These are phyloP conservation scores for Alopecurus myosuroides DNA, from an alignment of 176 grass and related monocot species.

Conservation along the genomic window DNA sequence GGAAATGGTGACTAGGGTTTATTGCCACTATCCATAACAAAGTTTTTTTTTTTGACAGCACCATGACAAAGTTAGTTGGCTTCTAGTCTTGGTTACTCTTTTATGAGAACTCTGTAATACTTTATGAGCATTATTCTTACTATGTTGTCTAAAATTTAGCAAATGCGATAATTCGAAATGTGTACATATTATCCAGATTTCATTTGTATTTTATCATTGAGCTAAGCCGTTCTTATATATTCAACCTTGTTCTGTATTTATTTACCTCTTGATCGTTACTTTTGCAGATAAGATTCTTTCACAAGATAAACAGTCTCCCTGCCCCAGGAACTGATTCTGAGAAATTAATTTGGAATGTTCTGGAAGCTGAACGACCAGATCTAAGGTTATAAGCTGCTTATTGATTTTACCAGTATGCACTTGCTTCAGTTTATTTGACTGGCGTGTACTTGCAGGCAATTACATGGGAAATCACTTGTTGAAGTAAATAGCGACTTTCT, in stretches of 20 bases:
- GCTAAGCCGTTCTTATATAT: background rate
- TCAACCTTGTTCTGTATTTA: conserved; percentile 6
- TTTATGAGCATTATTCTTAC: conserved; percentile 10
- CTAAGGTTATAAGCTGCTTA: conserved; percentile 59
- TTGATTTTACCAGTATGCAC: background rate
- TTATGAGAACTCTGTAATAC: background rate
- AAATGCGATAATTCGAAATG: background rate
- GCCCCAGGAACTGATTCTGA: conserved; percentile 73
- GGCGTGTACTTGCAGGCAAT: conserved; percentile 54
- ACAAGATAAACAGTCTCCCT: conserved; percentile 69
- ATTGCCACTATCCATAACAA: background rate
- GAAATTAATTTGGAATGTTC: conserved; percentile 84
- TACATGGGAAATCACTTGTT: conserved; percentile 79
- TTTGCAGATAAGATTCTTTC: conserved; percentile 87
- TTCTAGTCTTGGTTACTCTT: background rate
- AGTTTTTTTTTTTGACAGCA: too few species aligned
- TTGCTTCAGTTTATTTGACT: conserved; percentile 15
- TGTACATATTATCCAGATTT: background rate
- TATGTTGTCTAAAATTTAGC: background rate
- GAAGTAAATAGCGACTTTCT: conserved; percentile 80
- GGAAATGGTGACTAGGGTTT: background rate
- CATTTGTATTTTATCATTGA: background rate
- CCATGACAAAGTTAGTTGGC: background rate
- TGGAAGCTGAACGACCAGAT: conserved; percentile 76
- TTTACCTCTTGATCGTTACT: conserved; percentile 9